Percentiles rank a stretch among this genome's conserved stretches.
Evolutionary conservation across 2,329 filamentous ascomycete genomes (phyloP).

Genomic region (Orbilia brochopaga): DNA sequence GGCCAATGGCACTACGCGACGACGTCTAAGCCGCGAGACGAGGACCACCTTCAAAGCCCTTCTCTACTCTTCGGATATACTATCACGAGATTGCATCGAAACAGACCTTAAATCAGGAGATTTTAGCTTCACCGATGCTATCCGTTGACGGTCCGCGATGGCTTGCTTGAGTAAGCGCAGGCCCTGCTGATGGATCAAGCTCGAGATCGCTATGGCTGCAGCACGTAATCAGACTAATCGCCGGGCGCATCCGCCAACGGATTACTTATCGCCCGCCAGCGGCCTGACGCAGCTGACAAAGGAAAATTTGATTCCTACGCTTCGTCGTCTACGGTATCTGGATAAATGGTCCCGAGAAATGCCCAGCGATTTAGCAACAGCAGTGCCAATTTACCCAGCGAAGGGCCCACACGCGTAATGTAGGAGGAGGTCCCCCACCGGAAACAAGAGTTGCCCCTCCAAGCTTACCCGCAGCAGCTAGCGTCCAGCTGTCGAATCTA

Average conservation of each 20-base stretch:
- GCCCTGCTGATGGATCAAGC: too few relatives aligned
- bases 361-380: background rate
- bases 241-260: background rate
- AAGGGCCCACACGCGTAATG: background rate
- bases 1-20: too few relatives aligned
- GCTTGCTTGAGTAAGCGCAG: too few relatives aligned
- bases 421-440: constrained; percentile 5
- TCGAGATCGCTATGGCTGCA: background rate
- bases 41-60: too few relatives aligned
- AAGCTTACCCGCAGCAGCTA: background rate
- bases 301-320: background rate
- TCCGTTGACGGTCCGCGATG: background rate
- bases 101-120: too few relatives aligned
- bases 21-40: too few relatives aligned
- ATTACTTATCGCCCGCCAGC: background rate
- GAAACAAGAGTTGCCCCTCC: background rate
- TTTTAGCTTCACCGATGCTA: too few relatives aligned
- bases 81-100: too few relatives aligned
- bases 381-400: constrained; percentile 15
- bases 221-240: background rate
- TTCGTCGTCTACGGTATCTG: too few relatives aligned
- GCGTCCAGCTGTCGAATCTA: constrained; percentile 3
- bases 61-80: too few relatives aligned
- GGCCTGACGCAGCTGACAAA: constrained; percentile 2
- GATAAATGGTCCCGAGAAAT: too few relatives aligned